Evolutionary conservation across 805 yeast species (phyloP), one percentile per base, ranked within the genome.

Genomic region (Vanderwaltozyma polyspora): DNA sequence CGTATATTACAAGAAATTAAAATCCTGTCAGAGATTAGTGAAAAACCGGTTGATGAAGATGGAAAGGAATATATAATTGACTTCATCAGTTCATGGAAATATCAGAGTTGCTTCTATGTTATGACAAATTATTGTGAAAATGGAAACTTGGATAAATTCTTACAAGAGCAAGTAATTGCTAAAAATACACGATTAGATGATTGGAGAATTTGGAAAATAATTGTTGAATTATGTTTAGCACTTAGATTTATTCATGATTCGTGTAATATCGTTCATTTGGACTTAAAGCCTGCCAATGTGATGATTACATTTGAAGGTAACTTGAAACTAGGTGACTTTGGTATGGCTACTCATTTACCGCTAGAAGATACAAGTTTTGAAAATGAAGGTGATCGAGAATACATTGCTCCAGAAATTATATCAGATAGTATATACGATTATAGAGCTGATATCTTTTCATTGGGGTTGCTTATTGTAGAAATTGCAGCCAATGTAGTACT

Each of bases 91-190:
- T 83, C 81, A 21, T 89, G 96, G 95, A 93, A 83, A 43, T 67
- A 66, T 51, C 70, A 75, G 50, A 74, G 74, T 30, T 76, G 76
- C 44, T 72, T 79, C 43, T 91, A 89, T 55, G 84, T 91, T 25
- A 83, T 86, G 91, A 85, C 95, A 3, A 96, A 89, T 46, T 87
- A 65, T 57, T 91, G 95, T 60, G 97, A 87, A 50, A 91, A 87
- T 52, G 97, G 97, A 2, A 82, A 91, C 16, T 61, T 91, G 38
- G 91, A 78, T 49, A 73, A 74, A 39, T 91, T 89, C 50, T 58
- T 91, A 34, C 93, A 82, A 44, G 79, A 76, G 53, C 85, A 84
- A 16, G 75, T 79, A 32, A 68, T 77, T 27, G 72, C 83, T 21
- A 77, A 78, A 46, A 50, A 57, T 18, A 44, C 45, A 17, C 46